Base-by-base conservation (phyloP, 345 rosid genomes). In the Gossypium turneri region DNA sequence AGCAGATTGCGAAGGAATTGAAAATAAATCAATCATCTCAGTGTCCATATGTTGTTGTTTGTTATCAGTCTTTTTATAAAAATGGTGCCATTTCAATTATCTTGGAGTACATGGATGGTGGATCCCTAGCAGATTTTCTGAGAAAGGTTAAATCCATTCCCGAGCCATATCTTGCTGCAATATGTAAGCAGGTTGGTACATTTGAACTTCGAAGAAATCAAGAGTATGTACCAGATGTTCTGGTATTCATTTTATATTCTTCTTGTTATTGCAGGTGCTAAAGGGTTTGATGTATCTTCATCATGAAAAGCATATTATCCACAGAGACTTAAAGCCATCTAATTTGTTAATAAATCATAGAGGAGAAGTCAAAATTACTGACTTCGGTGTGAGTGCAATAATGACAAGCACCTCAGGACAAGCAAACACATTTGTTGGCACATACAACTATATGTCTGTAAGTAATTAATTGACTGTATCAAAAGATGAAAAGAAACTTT, bases 301-400 rank as follows among this genome's bases (percentile, higher is more conserved):
- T 80, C 93, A 84, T 58, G 96, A 94, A 75, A 87, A 76, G 75
- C 92, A 90, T 75, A 84, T 90, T 17, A 88, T 90, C 62, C 94
- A 90, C 80, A 76, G 94, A 73, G 89, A 94, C 76, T 71, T 94
- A 66, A 94, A 92, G 79, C 98, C 98, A 20, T 92, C 97, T 1
- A 92, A 94, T 79, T 82, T 94, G 87, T 83, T 92, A 55, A 88
- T 94, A 78, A 94, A 92, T 77, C 98, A 94, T 73, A 84, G 88
- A 83, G 98, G 98, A 61, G 95, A 91, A 81, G 97, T 94, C 79
- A 94, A 94, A 84, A 92, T 94, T 75, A 88, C 98, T 16, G 97
- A 94, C 79, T 94, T 94, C 80, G 98, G 98, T 73, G 98, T 94
- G 63, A 92, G 98, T 77, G 84, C 91, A 48, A 89, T 94, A 73